Conservation (phyloP, 2,329 filamentous ascomycete species). For the Xylaria sp. region DNA sequence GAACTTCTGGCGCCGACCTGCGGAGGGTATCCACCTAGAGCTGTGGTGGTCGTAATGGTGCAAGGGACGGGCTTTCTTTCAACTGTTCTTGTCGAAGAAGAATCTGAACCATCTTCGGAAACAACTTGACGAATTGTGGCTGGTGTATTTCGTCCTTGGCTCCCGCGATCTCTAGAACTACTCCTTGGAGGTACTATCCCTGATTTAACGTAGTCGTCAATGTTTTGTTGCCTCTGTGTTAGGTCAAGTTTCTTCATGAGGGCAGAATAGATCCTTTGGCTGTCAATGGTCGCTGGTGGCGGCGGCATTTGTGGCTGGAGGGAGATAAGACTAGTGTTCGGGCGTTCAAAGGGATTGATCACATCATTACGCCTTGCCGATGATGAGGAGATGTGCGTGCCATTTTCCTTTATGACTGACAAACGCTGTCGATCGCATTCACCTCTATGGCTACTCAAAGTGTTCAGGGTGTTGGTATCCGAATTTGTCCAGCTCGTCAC, state of each 20-base stretch:
- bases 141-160: conserved; percentile 4
- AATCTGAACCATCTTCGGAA: conserved; percentile 26
- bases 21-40: background rate
- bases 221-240: conserved; percentile 32
- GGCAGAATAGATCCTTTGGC: conserved; percentile 64
- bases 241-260: conserved; percentile 60
- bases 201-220: conserved; percentile 18
- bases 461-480: conserved; percentile 57
- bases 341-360: conserved; percentile 28
- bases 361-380: conserved; percentile 36
- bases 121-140: conserved; percentile 33
- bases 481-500: conserved; percentile 76
- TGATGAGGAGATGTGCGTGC: conserved; percentile 46
- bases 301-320: conserved; percentile 18
- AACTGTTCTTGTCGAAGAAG: conserved; percentile 11
- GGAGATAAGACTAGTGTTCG: conserved; percentile 15
- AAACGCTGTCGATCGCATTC: conserved; percentile 60
- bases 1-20: background rate
- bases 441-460: conserved; percentile 41
- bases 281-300: conserved; percentile 48
- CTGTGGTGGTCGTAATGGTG: background rate
- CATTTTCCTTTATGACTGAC: conserved; percentile 66
- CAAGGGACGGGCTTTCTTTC: background rate
- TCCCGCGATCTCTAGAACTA: conserved; percentile 21
- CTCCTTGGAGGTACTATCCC: conserved; percentile 23